These are phyloP conservation scores for Ophiocordyceps sinensis DNA, from an alignment of 2,329 filamentous ascomycete genomes.

Conservation along the genomic window DNA sequence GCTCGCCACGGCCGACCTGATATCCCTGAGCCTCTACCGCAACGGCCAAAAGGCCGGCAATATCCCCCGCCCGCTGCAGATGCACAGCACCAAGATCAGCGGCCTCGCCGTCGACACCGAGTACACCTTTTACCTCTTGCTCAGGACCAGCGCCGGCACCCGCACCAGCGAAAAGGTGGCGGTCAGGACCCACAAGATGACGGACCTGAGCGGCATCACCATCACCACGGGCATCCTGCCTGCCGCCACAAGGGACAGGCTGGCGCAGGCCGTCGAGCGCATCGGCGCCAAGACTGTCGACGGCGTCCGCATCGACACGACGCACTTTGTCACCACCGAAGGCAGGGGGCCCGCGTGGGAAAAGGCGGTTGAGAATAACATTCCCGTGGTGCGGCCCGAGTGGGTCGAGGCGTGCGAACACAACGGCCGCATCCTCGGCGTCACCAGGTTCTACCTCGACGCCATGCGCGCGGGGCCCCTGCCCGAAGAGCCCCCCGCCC, in stretches of 20 bases:
- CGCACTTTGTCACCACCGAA: slow-evolving; percentile 95
- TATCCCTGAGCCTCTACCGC: slow-evolving; percentile 80
- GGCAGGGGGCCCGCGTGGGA: slow-evolving; percentile 85
- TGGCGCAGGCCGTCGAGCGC: slow-evolving; percentile 63
- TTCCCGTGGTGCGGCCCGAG: slow-evolving; percentile 89
- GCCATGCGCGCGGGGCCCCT: slow-evolving; percentile 41
- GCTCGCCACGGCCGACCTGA: slow-evolving; percentile 80
- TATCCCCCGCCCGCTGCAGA: slow-evolving; percentile 75
- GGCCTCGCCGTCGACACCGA: slow-evolving; percentile 93
- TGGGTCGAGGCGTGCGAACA: slow-evolving; percentile 96
- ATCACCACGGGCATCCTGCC: slow-evolving; percentile 84
- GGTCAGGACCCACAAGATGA: slow-evolving; percentile 96
- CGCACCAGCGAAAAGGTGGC: slow-evolving; percentile 69
- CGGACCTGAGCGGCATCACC: slow-evolving; percentile 86
- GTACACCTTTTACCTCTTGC: slow-evolving; percentile 85
- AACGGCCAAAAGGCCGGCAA: slow-evolving; percentile 95
- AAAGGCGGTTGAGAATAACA: slow-evolving; percentile 94
- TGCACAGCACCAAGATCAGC: slow-evolving; percentile 92
- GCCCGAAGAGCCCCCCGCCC: slow-evolving; percentile 18
- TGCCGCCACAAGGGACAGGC: slow-evolving; percentile 52
- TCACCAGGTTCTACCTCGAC: slow-evolving; percentile 91
- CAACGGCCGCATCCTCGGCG: slow-evolving; percentile 82
- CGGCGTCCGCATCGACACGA: slow-evolving; percentile 87
- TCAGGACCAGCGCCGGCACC: slow-evolving; percentile 82
- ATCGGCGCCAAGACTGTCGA: slow-evolving; percentile 91